Base-by-base conservation (phyloP, 192 early-diverging fungal species). In the Entomortierella chlamydospora region DNA sequence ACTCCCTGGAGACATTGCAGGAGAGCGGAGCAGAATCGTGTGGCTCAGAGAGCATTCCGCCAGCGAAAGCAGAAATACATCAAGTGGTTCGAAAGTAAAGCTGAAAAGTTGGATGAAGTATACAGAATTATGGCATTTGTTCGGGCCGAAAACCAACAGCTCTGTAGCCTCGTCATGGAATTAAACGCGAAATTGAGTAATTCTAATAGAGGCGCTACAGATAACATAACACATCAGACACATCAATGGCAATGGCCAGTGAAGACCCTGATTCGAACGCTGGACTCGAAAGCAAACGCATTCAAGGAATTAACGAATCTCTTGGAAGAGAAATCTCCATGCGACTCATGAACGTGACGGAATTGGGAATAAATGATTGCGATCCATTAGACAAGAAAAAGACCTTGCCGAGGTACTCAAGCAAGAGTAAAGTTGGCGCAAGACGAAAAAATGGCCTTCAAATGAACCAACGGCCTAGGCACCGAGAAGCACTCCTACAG, bases 41-140 rank as follows among this genome's bases (percentile, higher is more conserved):
- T 92, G 1, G 95, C 94, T 0, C 95, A 97, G 83, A 86, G 94
- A 4, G 94, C 95, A 8, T 97, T 97, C 79, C 92, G 94, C 43
- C 93, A 95, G 72, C 87, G 95, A 45, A 90, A 91, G 59, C 90
- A 94, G 59, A 85, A 89, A 72, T 94, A 97, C 66, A 88, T 95
- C 31, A 89, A 91, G 68, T 87, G 90, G 42, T 86, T 97, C 1
- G 95, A 97, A 81, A 87, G 84, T 15, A 87, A 90, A 51, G 90
- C 92, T 17, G 88, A 91, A 62, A 89, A 91, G 57, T 83, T 95
- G 64, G 76, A 79, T 12, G 76, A 79, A 33, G 76, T 79, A 2
- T 79, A 79, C 23, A 57, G 62, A 13, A 66, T 79, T 49, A 66
- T 79, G 76, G 62, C 76, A 0, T 34, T 79, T 2, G 68, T 79